phyloP scores from a whole-genome alignment of 768 basidiomycete species.

The Pleurotus ostreatus region DNA sequence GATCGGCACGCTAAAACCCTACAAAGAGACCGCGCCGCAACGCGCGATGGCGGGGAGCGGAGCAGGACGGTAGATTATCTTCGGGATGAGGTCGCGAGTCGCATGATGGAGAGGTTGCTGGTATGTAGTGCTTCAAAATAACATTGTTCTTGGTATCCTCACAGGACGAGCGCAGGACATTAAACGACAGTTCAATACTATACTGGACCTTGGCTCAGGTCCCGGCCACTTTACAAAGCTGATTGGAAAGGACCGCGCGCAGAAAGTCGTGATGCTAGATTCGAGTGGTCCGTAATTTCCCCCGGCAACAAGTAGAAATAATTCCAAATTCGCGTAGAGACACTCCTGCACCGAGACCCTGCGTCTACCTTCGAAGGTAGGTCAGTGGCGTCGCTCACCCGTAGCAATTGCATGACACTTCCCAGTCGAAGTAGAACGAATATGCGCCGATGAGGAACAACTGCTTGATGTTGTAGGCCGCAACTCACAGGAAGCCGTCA shows the following conservation, averaged over 20 bases:
- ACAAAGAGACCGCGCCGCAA: constrained; percentile 75
- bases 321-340: constrained; percentile 38
- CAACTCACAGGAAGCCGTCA: constrained; percentile 85
- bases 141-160: too few relatives aligned
- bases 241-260: constrained; percentile 60
- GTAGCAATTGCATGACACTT: constrained; percentile 9
- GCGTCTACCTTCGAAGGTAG: constrained; percentile 80
- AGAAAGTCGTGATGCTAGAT: constrained; percentile 82
- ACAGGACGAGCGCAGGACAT: constrained; percentile 63
- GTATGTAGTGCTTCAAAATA: constrained; percentile 34
- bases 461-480: constrained; percentile 61
- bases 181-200: constrained; percentile 70
- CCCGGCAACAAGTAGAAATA: neutral
- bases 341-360: constrained; percentile 69
- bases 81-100: constrained; percentile 84
- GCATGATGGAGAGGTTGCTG: constrained; percentile 86
- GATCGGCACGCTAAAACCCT: constrained; percentile 74
- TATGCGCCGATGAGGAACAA: constrained; percentile 82
- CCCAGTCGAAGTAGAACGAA: constrained; percentile 72
- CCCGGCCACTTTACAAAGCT: constrained; percentile 90
- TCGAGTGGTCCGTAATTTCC: constrained; percentile 60
- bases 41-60: constrained; percentile 46
- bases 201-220: constrained; percentile 88
- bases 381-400: neutral
- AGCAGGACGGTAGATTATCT: constrained; percentile 89